Percentiles rank a stretch among this genome's conserved stretches.
Evolutionary conservation across 2,329 filamentous ascomycete species (phyloP).

Genomic region (Arthrobotrys conoides): DNA sequence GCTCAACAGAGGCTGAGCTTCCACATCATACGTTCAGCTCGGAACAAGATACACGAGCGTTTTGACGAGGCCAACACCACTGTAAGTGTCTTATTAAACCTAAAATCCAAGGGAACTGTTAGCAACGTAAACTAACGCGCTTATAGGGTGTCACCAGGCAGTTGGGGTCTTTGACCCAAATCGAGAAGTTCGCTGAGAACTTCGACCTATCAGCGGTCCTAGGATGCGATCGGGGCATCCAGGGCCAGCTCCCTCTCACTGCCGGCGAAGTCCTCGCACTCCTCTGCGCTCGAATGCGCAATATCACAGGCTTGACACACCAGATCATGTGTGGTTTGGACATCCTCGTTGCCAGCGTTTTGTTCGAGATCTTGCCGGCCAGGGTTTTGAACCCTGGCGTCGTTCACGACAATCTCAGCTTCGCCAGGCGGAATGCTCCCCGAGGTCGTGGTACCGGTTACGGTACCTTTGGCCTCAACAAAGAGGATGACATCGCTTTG

Average conservation of each 20-base stretch:
- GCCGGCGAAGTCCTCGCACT: not conserved
- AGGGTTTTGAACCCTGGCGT: not conserved
- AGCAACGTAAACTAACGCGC: not conserved
- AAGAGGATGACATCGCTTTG: not conserved
- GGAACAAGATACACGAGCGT: not conserved
- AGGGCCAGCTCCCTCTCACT: not conserved
- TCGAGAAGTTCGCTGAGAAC: conserved; percentile 1
- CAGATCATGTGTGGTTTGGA: not conserved
- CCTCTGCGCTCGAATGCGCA: not conserved
- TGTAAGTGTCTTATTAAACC: not conserved
- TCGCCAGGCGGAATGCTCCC: not conserved
- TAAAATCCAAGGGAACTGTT: not conserved
- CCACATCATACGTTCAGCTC: not conserved
- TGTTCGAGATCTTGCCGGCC: not conserved
- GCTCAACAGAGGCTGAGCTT: not conserved
- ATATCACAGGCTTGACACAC: not conserved
- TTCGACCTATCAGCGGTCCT: not conserved
- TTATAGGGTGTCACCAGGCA: not conserved
- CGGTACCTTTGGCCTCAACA: not conserved
- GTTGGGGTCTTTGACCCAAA: not conserved
- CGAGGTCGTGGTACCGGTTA: not conserved
- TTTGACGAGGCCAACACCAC: not conserved
- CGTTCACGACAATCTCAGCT: not conserved
- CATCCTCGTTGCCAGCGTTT: not conserved
- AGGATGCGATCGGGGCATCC: not conserved